phyloP scores from a whole-genome alignment of 495 filamentous ascomycete species.

The Pyronema domesticum region DNA sequence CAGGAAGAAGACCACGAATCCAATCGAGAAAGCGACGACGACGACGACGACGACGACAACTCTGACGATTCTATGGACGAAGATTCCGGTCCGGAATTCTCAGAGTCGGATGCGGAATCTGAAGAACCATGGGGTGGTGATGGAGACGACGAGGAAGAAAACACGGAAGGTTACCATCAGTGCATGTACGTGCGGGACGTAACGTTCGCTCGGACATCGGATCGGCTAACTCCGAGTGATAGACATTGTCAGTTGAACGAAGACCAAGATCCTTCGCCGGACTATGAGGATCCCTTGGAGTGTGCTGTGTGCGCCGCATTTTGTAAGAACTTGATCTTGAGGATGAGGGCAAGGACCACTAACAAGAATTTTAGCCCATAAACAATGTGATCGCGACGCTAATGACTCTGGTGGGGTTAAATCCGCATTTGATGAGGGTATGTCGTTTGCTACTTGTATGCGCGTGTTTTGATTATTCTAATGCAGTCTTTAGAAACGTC shows the following conservation, averaged over 20 bases:
- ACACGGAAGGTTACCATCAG: constrained; percentile 32
- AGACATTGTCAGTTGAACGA: constrained; percentile 55
- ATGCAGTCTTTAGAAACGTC: constrained; percentile 33
- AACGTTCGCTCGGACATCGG: neutral
- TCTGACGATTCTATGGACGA: constrained; percentile 27
- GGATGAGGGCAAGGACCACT: constrained; percentile 18
- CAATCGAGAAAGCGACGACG: constrained; percentile 13
- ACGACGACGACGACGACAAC: constrained; percentile 28
- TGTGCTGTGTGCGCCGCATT: constrained; percentile 74
- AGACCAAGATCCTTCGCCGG: constrained; percentile 67
- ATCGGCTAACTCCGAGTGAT: constrained; percentile 27
- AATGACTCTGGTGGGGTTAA: constrained; percentile 40
- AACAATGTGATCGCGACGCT: constrained; percentile 75
- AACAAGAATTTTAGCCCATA: constrained; percentile 48
- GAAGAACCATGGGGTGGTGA: constrained; percentile 42
- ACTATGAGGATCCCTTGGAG: constrained; percentile 70
- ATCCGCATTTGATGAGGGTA: constrained; percentile 43
- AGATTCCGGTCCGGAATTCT: constrained; percentile 25
- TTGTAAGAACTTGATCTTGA: constrained; percentile 41
- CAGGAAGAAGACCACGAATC: constrained; percentile 27
- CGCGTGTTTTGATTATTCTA: neutral
- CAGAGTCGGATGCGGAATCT: constrained; percentile 30
- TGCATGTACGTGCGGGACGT: constrained; percentile 43
- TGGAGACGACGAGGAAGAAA: constrained; percentile 51
- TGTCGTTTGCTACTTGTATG: constrained; percentile 22